Percentiles rank a stretch among this genome's conserved stretches.
These are phyloP conservation scores for Agrocybe pediades DNA, from an alignment of 768 basidiomycete genomes.

Conservation along the genomic window DNA sequence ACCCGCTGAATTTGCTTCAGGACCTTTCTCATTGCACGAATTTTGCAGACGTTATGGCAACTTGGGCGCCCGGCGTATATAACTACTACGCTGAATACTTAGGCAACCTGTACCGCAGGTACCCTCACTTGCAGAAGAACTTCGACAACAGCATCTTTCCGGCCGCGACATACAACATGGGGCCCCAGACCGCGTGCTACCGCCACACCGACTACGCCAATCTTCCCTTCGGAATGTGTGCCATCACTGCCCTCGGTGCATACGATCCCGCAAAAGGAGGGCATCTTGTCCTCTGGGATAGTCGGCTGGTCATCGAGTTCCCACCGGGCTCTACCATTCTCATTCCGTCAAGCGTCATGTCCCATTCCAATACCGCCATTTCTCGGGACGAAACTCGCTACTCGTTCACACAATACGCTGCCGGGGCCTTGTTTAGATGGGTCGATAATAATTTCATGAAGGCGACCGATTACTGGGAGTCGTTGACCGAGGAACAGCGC, in stretches of 20 bases:
- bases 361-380: slow-evolving; percentile 8
- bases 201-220: not conserved
- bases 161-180: not conserved
- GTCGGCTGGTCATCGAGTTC: not conserved
- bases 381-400: slow-evolving; percentile 12
- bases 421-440: slow-evolving; percentile 22
- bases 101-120: not conserved
- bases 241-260: not conserved
- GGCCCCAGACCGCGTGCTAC: not conserved
- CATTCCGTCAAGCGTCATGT: not conserved
- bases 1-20: not conserved
- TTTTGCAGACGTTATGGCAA: slow-evolving; percentile 3
- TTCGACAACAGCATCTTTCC: not conserved
- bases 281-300: slow-evolving; percentile 1
- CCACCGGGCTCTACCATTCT: slow-evolving; percentile 2
- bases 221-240: not conserved
- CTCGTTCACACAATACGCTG: slow-evolving; percentile 22
- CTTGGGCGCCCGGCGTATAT: slow-evolving; percentile 7
- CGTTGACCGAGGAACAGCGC: not conserved
- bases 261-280: slow-evolving; percentile 14
- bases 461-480: not conserved
- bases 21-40: not conserved
- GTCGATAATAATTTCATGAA: slow-evolving; percentile 10
- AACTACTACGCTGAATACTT: slow-evolving; percentile 1
- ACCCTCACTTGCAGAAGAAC: slow-evolving; percentile 8